Evolutionary conservation across 2,329 filamentous ascomycete genomes (phyloP).

Genomic region (Phialophora macrospora): DNA sequence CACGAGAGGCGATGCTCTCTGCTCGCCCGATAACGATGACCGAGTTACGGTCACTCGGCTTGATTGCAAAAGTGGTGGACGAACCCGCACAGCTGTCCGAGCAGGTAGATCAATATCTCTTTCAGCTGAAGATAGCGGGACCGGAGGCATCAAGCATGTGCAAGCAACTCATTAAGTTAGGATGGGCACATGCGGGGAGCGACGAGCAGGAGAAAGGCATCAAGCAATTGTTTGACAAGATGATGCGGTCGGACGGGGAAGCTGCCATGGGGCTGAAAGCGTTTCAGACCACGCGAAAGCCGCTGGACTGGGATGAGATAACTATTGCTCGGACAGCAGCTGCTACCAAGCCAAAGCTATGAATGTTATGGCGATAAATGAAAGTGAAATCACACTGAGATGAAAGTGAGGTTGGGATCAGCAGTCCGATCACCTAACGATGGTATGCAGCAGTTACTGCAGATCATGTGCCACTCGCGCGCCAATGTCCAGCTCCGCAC

Average conservation of each 20-base stretch:
- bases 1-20: constrained; percentile 48
- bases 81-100: constrained; percentile 27
- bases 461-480: neutral
- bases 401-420: neutral
- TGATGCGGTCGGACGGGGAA: constrained; percentile 41
- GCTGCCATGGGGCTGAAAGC: constrained; percentile 38
- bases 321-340: neutral
- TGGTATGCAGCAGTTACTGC: neutral
- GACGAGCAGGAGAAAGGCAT: constrained; percentile 35
- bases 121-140: constrained; percentile 38
- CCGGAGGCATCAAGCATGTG: constrained; percentile 44
- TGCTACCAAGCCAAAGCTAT: constrained; percentile 16
- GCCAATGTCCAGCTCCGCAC: neutral
- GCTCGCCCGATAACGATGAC: constrained; percentile 41
- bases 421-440: no score
- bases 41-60: constrained; percentile 41
- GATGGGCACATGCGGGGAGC: constrained; percentile 37
- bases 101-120: constrained; percentile 41
- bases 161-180: constrained; percentile 44
- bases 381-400: no score
- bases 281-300: constrained; percentile 38
- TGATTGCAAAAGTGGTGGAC: constrained; percentile 37
- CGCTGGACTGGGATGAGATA: constrained; percentile 40
- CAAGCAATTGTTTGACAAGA: constrained; percentile 40
- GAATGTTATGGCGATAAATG: neutral